Percentiles rank a stretch among this genome's conserved stretches.
phyloP scores from a whole-genome alignment of 192 early-diverging fungal genomes.

The Backusella tuberculispora region DNA sequence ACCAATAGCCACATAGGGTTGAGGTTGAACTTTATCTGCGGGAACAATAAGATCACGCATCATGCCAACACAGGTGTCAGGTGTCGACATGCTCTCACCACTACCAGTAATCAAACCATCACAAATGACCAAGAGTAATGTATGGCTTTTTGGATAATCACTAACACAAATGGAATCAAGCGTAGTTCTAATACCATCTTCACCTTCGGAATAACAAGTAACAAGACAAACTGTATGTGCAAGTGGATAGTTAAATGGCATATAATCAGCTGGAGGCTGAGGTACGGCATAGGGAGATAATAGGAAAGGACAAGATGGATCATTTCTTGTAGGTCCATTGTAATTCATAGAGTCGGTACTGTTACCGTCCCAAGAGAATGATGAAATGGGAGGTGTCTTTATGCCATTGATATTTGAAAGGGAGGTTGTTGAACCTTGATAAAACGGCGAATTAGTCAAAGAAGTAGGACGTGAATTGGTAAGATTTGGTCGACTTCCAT shows the following conservation, averaged over 20 bases:
- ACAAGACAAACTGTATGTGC: slow-evolving; percentile 75
- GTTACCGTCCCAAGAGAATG: slow-evolving; percentile 7
- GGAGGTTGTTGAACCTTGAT: slow-evolving; percentile 22
- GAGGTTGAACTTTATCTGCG: slow-evolving; percentile 55
- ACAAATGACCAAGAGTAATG: slow-evolving; percentile 84
- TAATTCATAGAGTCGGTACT: slow-evolving; percentile 35
- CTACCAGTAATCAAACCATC: slow-evolving; percentile 90
- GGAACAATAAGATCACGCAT: slow-evolving; percentile 59
- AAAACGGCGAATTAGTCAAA: neutral
- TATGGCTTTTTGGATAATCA: slow-evolving; percentile 84
- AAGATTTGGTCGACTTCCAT: slow-evolving; percentile 6
- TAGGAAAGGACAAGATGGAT: slow-evolving; percentile 34
- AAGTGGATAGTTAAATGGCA: slow-evolving; percentile 59
- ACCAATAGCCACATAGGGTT: slow-evolving; percentile 77
- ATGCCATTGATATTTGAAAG: slow-evolving; percentile 13
- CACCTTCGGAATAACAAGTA: slow-evolving; percentile 91
- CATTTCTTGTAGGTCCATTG: neutral
- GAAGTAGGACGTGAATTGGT: neutral
- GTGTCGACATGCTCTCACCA: slow-evolving; percentile 73
- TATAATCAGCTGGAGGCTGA: slow-evolving; percentile 46
- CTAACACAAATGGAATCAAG: slow-evolving; percentile 82
- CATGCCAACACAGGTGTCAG: slow-evolving; percentile 78
- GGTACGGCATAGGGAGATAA: slow-evolving; percentile 40
- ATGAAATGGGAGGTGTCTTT: neutral
- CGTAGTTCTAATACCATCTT: slow-evolving; percentile 77